These are phyloP conservation scores for Aristolochia fimbriata DNA, from an alignment of 164 flowering plant species.

Conservation along the genomic window DNA sequence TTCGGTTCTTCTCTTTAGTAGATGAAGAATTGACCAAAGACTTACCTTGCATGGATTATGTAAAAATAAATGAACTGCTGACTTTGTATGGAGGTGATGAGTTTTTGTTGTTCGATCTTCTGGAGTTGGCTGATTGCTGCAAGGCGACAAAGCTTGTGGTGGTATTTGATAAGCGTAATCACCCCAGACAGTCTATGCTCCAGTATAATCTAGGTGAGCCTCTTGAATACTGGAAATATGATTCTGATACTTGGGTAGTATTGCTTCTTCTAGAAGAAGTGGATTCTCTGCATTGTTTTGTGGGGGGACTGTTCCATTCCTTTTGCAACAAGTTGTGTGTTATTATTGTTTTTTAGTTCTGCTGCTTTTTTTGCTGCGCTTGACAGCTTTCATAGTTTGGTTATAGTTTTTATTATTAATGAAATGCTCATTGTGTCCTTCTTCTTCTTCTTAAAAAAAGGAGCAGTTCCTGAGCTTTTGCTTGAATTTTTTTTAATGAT, in stretches of 20 bases:
- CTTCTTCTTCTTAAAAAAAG: too few relatives aligned
- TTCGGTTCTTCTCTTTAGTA: conserved; percentile 78
- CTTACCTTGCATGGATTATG: conserved; percentile 82
- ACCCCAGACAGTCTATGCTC: conserved; percentile 67
- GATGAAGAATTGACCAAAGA: conserved; percentile 80
- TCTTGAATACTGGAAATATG: not conserved
- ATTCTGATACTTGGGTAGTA: too few relatives aligned
- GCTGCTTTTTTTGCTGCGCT: not conserved
- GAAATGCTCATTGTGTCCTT: too few relatives aligned
- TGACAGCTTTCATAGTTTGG: too few relatives aligned
- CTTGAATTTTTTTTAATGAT: too few relatives aligned
- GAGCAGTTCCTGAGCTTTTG: too few relatives aligned
- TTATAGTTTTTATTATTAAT: too few relatives aligned
- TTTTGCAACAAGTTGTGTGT: too few relatives aligned
- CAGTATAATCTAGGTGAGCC: conserved; percentile 82
- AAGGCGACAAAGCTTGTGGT: conserved; percentile 71
- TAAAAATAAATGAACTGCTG: conserved; percentile 56
- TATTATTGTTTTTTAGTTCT: not conserved
- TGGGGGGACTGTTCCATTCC: too few relatives aligned
- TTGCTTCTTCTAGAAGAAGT: too few relatives aligned
- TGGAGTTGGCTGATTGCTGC: conserved; percentile 95
- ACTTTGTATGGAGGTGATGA: conserved; percentile 48
- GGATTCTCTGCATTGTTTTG: too few relatives aligned
- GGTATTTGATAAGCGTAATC: conserved; percentile 78
- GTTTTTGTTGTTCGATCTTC: conserved; percentile 76